A percentile compares a stretch with the other conserved stretches of the same genome.
phyloP scores from a whole-genome alignment of 345 rosid species.

The Moricandia arvensis region DNA sequence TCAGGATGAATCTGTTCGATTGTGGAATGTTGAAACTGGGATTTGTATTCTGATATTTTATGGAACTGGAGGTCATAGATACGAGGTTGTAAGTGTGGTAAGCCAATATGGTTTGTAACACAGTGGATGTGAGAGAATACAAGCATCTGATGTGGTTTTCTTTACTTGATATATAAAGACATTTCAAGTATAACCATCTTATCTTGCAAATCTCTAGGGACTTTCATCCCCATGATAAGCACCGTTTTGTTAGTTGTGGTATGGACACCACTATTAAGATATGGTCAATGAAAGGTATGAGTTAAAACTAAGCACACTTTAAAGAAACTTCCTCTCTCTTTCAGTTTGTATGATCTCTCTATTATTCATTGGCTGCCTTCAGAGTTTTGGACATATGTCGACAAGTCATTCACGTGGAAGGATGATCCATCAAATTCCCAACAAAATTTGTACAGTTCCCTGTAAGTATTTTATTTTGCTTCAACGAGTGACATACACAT shows the following conservation, averaged over 20 bases:
- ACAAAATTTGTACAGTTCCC: conserved; percentile 97
- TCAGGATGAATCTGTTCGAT: conserved; percentile 95
- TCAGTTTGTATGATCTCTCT: conserved; percentile 48
- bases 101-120: conserved; percentile 23
- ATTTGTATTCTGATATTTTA: conserved; percentile 94
- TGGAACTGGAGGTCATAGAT: conserved; percentile 98
- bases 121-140: neutral
- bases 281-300: conserved; percentile 96
- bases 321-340: neutral
- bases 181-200: neutral
- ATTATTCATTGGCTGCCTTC: conserved; percentile 25
- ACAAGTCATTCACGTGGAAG: conserved; percentile 92
- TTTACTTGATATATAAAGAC: neutral
- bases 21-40: conserved; percentile 97
- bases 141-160: neutral
- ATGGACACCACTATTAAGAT: conserved; percentile 96
- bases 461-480: conserved; percentile 60
- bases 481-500: no score
- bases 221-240: conserved; percentile 85
- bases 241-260: conserved; percentile 92
- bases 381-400: conserved; percentile 98
- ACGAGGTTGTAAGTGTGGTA: conserved; percentile 97
- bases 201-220: conserved; percentile 58
- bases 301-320: neutral
- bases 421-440: conserved; percentile 92